phyloP scores from a whole-genome alignment of 2,329 filamentous ascomycete genomes.

The Metarhizium brunneum region DNA sequence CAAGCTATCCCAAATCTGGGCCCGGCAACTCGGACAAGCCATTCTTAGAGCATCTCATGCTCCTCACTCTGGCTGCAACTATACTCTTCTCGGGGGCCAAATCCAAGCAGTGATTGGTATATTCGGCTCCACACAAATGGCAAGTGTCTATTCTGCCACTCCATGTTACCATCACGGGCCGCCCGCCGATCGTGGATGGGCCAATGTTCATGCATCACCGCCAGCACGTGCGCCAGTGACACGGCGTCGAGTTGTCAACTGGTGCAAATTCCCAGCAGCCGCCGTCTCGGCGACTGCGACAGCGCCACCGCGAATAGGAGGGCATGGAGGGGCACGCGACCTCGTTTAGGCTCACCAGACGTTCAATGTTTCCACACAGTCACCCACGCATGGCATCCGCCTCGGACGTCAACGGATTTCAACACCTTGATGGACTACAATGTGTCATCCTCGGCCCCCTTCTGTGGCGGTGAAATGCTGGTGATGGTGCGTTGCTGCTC shows the following conservation, averaged over 20 bases:
- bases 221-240: slow-evolving; percentile 13
- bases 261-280: background rate
- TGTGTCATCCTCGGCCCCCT: background rate
- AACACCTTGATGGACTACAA: background rate
- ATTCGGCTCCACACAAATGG: too few relatives aligned
- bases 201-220: slow-evolving; percentile 8
- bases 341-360: background rate
- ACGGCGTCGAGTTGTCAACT: slow-evolving; percentile 4
- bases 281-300: background rate
- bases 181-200: background rate
- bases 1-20: too few relatives aligned
- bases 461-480: background rate
- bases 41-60: too few relatives aligned
- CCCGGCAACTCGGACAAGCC: too few relatives aligned
- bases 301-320: background rate
- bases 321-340: background rate
- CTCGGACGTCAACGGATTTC: background rate
- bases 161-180: background rate
- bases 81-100: too few relatives aligned
- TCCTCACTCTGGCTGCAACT: too few relatives aligned
- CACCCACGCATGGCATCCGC: background rate
- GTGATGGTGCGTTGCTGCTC: background rate
- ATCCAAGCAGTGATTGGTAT: too few relatives aligned
- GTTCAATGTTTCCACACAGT: background rate
- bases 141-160: too few relatives aligned